phyloP scores from a whole-genome alignment of 2,329 filamentous ascomycete species.

The Myotisia sp. region DNA sequence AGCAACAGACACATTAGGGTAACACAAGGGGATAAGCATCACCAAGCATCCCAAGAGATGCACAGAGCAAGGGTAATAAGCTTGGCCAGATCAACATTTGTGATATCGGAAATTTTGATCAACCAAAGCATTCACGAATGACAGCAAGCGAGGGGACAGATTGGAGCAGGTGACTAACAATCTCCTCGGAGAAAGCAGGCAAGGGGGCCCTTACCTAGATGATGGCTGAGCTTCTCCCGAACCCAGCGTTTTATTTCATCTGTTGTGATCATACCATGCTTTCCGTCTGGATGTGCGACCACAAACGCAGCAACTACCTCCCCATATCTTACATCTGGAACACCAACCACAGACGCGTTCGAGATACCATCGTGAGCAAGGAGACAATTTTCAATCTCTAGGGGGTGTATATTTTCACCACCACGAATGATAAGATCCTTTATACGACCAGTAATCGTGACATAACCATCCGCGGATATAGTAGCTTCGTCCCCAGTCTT shows the following conservation, averaged over 20 bases:
- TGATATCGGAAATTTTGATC: no score
- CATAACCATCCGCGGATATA: slow-evolving; percentile 71
- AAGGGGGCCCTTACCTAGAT: slow-evolving; percentile 43
- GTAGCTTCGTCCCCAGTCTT: slow-evolving; percentile 78
- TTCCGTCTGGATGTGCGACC: slow-evolving; percentile 35
- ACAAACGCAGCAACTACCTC: slow-evolving; percentile 81
- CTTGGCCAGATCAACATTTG: no score
- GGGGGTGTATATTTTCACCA: slow-evolving; percentile 89
- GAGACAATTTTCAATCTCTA: slow-evolving; percentile 82
- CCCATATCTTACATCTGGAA: slow-evolving; percentile 69
- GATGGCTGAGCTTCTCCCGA: slow-evolving; percentile 51
- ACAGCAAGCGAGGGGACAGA: no score
- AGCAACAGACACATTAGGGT: no score
- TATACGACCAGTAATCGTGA: slow-evolving; percentile 77
- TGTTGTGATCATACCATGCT: slow-evolving; percentile 33
- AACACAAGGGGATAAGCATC: no score
- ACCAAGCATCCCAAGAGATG: no score
- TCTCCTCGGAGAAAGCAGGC: background rate
- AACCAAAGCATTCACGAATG: no score
- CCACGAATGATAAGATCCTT: slow-evolving; percentile 93
- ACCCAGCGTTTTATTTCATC: slow-evolving; percentile 61
- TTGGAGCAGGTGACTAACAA: background rate
- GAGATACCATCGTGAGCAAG: slow-evolving; percentile 55
- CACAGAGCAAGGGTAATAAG: no score
- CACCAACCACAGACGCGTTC: slow-evolving; percentile 70